Evolutionary conservation across 169 alveolate genomes (phyloP).

Genomic region (Miamiensis avidus): DNA sequence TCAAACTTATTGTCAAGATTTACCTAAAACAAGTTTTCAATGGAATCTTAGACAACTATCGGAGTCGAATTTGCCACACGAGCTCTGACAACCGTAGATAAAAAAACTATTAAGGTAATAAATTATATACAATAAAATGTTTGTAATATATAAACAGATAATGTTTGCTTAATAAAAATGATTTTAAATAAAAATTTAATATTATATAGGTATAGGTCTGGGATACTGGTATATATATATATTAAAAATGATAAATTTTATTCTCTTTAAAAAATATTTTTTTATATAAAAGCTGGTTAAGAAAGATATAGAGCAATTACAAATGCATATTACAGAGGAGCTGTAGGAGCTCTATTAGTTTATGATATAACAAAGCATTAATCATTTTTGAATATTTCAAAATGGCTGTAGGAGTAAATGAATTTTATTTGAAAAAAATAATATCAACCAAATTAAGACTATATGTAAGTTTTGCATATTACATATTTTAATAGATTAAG

Average conservation of each 20-base stretch:
- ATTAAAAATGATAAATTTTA: too few relatives aligned
- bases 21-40: constrained; percentile 94
- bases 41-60: constrained; percentile 97
- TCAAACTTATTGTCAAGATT: constrained; percentile 93
- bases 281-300: constrained; percentile 93
- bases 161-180: too few relatives aligned
- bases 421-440: too few relatives aligned
- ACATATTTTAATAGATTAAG: constrained; percentile 60
- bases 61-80: constrained; percentile 98
- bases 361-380: constrained; percentile 96
- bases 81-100: constrained; percentile 89
- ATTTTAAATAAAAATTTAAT: too few relatives aligned
- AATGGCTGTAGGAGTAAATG: constrained; percentile 95
- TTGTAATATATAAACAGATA: too few relatives aligned
- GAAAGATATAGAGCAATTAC: constrained; percentile 99
- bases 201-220: constrained; percentile 97
- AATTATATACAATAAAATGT: too few relatives aligned
- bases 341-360: constrained; percentile 98
- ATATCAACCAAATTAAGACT: too few relatives aligned
- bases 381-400: constrained; percentile 93
- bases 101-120: constrained; percentile 20
- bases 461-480: too few relatives aligned
- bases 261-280: too few relatives aligned
- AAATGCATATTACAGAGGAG: constrained; percentile 99
- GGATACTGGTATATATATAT: constrained; percentile 93